Evolutionary conservation across 805 yeast species (phyloP), one percentile per base, ranked within the genome.

Genomic region (Ogataea trehalophila): DNA sequence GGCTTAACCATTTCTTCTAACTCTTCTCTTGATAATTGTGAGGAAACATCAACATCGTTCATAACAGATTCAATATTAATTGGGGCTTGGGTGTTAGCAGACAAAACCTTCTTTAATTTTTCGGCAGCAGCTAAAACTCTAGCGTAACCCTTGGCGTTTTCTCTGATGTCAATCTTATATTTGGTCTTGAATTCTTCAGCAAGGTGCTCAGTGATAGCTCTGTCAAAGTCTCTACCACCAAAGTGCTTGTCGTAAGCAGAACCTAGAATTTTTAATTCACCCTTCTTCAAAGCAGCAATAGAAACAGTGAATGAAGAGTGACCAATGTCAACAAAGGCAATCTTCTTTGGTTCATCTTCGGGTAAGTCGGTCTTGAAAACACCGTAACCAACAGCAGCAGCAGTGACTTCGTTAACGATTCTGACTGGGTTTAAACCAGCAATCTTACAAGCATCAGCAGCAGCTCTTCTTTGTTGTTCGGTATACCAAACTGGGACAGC

Each of bases 351-450:
- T 70, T 85, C 86, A 62, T 88, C 96, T 71, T 90, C 98, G 63
- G 98, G 97, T 63, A 94, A 79, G 66, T 92, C 97, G 57, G 87
- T 80, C 81, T 94, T 91, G 85, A 94, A 94, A 52, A 94, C 97
- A 77, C 99, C 99, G 76, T 94, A 95, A 61, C 97, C 95, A 56
- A 94, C 96, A 62, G 97, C 98, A 52, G 99, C 99, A 52, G 99
- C 98, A 49, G 98, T 91, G 57, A 87, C 85, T 70, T 94, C 99
- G 71, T 94, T 94, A 60, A 94, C 96, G 55, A 94, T 83, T 80
- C 99, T 87, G 51, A 94, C 97, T 51, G 99, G 98, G 83, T 94
- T 94, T 66, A 94, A 79, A 55, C 96, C 96, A 50, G 99, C 98
- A 68, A 94, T 87, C 67, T 78, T 80, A 64, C 96, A 92, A 49